Base-by-base conservation (phyloP, 148 eudicot species). In the Amaranthus hypochondriacus region DNA sequence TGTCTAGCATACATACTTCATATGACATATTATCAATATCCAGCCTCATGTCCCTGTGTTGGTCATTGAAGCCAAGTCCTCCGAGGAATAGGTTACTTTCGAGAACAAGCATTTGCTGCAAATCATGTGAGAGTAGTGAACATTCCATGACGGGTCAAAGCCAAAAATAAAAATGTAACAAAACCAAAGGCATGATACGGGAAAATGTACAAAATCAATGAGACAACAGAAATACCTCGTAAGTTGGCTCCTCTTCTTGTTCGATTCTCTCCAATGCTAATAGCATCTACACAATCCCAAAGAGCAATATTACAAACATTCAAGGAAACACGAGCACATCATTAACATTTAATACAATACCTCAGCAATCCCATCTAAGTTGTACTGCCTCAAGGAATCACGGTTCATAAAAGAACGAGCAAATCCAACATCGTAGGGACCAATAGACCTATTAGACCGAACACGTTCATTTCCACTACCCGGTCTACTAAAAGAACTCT, bases 11-110 rank as follows among this genome's bases (percentile, higher is more conserved):
- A 66, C 79, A 73, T 68, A 92, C 98, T 92, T 91, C 97, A 61
- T 92, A 92, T 18, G 96, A 89, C 98, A 95, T 92, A 83, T 87
- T 88, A 75, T 95, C 98, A 48, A 95, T 95, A 78, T 95, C 97
- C 74, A 95, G 81, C 80, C 98, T 89, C 98, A 95, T 87, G 79
- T 92, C 97, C 60, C 96, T 83, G 75, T 95, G 98, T 80, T 87
- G 97, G 77, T 95, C 98, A 81, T 86, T 88, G 62, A 87, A 79
- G 28, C 81, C 78, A 78, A 94, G 89, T 55, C 91, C 88, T 54
- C 90, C 86, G 10, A 89, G 81, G 82, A 89, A 87, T 73, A 89
- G 84, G 84, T 89, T 92, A 53, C 92, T 80, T 87, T 92, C 97
- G 76, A 95, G 77, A 66, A 87, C 80, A 80, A 88, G 91, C 77